Percentiles rank a stretch among this genome's conserved stretches.
phyloP scores from a whole-genome alignment of 2,329 filamentous ascomycete genomes.

The Cladobotryum mycophilum region DNA sequence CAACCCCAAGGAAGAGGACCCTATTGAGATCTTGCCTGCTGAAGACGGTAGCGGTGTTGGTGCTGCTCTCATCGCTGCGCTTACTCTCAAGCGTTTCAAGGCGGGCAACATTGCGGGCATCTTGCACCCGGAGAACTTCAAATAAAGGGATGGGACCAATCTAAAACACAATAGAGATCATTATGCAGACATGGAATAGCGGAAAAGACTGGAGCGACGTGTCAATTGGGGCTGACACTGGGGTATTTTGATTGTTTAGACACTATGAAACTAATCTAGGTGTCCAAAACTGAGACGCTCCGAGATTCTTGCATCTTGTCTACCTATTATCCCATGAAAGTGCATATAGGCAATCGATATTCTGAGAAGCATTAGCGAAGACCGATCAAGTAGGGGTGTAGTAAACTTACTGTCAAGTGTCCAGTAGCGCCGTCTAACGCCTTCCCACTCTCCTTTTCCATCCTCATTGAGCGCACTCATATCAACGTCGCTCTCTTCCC shows the following conservation, averaged over 20 bases:
- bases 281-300: too few species aligned
- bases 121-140: conserved; percentile 58
- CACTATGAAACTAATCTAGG: too few species aligned
- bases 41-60: conserved; percentile 98
- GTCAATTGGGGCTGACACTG: background rate
- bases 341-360: conserved; percentile 70
- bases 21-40: conserved; percentile 78
- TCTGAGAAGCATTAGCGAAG: conserved; percentile 35
- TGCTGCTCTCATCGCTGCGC: conserved; percentile 81
- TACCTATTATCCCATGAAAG: conserved; percentile 57
- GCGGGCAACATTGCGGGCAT: conserved; percentile 59
- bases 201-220: conserved; percentile 9
- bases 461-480: conserved; percentile 56
- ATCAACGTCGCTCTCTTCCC: conserved; percentile 71
- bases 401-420: conserved; percentile 59
- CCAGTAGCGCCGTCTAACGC: conserved; percentile 86
- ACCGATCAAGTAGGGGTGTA: background rate
- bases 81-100: conserved; percentile 59
- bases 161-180: background rate
- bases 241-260: conserved; percentile 9
- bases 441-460: conserved; percentile 75
- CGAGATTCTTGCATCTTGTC: too few species aligned
- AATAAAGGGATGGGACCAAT: conserved; percentile 16
- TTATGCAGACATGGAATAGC: background rate
- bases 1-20: conserved; percentile 68